phyloP scores from a whole-genome alignment of 2,329 filamentous ascomycete species.

The Pseudopithomyces chartarum region DNA sequence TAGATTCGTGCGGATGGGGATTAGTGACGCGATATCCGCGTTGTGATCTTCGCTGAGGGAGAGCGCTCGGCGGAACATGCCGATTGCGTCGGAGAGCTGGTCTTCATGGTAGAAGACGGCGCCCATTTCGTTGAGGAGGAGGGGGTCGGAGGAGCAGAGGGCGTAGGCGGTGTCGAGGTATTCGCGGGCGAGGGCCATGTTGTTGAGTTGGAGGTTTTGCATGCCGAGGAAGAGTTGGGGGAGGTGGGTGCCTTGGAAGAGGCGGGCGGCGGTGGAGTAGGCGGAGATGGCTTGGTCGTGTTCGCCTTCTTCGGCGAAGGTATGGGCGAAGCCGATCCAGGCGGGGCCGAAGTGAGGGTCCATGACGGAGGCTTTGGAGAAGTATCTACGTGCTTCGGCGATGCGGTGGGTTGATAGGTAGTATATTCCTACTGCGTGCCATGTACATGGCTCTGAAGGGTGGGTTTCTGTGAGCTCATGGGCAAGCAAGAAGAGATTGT shows the following conservation, averaged over 20 bases:
- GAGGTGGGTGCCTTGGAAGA: constrained; percentile 96
- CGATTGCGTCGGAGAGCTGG: constrained; percentile 73
- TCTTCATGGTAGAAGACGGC: constrained; percentile 95
- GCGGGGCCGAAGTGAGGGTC: constrained; percentile 96
- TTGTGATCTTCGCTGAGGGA: constrained; percentile 79
- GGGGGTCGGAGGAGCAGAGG: constrained; percentile 81
- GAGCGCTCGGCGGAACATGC: constrained; percentile 79
- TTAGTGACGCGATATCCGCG: constrained; percentile 79
- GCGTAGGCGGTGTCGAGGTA: constrained; percentile 89
- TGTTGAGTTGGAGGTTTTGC: constrained; percentile 96
- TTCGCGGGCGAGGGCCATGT: constrained; percentile 90
- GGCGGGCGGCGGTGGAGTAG: constrained; percentile 89
- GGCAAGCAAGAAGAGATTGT: constrained; percentile 86
- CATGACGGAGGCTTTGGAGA: constrained; percentile 97
- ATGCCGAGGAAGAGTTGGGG: constrained; percentile 96
- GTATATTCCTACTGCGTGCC: constrained; percentile 93
- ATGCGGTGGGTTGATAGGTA: constrained; percentile 90
- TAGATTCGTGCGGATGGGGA: constrained; percentile 84
- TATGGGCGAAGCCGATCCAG: constrained; percentile 99
- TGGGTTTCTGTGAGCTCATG: constrained; percentile 93
- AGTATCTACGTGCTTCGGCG: constrained; percentile 91
- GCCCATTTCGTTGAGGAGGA: constrained; percentile 93
- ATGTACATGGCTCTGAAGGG: constrained; percentile 87
- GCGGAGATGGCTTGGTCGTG: constrained; percentile 98
- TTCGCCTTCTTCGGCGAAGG: constrained; percentile 95